Evolutionary conservation across 108 stramenopile species (phyloP).

Genomic region (Pseudonitzschia pungens): DNA sequence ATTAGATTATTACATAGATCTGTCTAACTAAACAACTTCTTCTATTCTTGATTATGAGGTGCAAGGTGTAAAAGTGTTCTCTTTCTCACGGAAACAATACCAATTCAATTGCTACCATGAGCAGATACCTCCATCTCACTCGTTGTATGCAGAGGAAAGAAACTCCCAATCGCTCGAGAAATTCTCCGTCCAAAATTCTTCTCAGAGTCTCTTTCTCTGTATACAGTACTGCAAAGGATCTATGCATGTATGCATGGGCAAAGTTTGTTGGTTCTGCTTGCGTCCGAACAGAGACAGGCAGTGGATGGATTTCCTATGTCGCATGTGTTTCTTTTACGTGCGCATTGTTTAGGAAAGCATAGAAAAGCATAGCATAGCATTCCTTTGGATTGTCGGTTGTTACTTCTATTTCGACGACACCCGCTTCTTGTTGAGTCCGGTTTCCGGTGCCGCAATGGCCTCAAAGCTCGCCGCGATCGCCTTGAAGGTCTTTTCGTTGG

Average conservation of each 20-base stretch:
- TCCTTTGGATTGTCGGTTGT: too few species aligned
- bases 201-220: neutral
- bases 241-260: neutral
- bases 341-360: neutral
- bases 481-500: constrained; percentile 44
- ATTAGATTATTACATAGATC: too few species aligned
- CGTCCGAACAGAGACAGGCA: too few species aligned
- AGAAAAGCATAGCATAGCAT: too few species aligned
- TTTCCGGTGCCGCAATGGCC: constrained; percentile 58
- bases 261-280: neutral
- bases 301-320: too few species aligned
- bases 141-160: neutral
- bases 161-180: neutral
- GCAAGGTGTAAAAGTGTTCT: too few species aligned
- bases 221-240: neutral
- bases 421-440: constrained; percentile 29
- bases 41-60: too few species aligned
- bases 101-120: too few species aligned
- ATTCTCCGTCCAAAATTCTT: neutral
- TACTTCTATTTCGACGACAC: neutral
- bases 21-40: too few species aligned
- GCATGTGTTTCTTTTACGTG: too few species aligned
- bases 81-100: too few species aligned
- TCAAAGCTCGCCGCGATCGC: constrained; percentile 52
- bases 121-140: too few species aligned